Base-by-base conservation (phyloP, 2,329 filamentous ascomycete species). In the Fusarium protoensiforme region DNA sequence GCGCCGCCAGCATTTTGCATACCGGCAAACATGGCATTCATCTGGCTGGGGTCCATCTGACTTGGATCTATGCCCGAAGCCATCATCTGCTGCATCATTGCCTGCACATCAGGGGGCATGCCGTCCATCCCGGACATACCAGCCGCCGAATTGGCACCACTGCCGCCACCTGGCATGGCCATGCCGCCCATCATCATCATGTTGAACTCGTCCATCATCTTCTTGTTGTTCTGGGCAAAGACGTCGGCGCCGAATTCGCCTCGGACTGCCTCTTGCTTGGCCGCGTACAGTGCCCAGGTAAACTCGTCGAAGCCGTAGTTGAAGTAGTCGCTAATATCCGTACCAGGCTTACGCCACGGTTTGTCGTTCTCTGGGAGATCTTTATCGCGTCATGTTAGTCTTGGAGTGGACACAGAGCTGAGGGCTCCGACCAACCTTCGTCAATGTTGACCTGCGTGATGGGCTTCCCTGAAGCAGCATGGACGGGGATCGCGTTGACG, bases 291-390 rank as follows among this genome's bases (percentile, higher is more conserved):
- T 7, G 95, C 93, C 96, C 96, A 99, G 1, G 95, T 98, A 83
- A 98, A 98, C 83, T 98, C 96, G 84, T 98, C 96, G 80, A 98
- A 98, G 67, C 96, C 96, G 83, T 98, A 98, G 86, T 98, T 98
- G 89, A 98, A 98, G 84, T 97, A 98, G 81, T 99, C 96, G 68
- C 93, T 96, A 63, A 98, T 91, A 79, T 99, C 96, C 13, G 96
- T 95, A 54, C 96, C 96, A 0, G 96, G 96, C 73, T 95, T 92
- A 51, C 96, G 92, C 96, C 96, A 99, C 20, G 96, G 95, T 82
- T 98, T 98, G 72, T 95, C 93, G 78, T 95, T 94, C 9, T 94
- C 92, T 39, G 91, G 88, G 22, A 95, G 89, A 78, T 92, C 90
- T 88, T 69, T 33, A 7, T 13, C 27, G 67, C 51, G 53, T 63